Conservation (phyloP, 257 asterid species). For the Nicotiana sylvestris region DNA sequence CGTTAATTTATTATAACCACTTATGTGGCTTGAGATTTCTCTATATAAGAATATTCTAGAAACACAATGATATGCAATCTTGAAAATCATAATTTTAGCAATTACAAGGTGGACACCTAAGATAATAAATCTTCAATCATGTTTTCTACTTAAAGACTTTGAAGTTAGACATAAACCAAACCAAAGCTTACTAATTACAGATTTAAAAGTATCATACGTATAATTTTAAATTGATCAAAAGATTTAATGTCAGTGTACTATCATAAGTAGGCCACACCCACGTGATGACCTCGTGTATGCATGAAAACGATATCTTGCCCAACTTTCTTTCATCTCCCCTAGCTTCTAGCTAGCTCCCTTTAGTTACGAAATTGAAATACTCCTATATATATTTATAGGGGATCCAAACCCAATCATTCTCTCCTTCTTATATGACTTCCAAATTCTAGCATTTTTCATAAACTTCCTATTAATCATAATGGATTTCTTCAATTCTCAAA, state of each 20-base stretch:
- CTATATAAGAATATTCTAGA: background rate
- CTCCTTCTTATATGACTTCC: background rate
- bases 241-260: background rate
- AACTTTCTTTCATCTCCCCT: conserved; percentile 4
- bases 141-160: background rate
- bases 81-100: background rate
- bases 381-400: conserved; percentile 4
- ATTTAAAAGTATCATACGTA: background rate
- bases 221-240: background rate
- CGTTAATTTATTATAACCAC: background rate
- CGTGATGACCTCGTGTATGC: conserved; percentile 30
- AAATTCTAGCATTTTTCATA: background rate
- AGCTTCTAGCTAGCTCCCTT: background rate
- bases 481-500: conserved; percentile 28
- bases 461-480: conserved; percentile 8
- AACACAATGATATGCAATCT: background rate
- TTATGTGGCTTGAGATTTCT: background rate
- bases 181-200: background rate
- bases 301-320: conserved; percentile 50
- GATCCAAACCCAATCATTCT: conserved; percentile 11
- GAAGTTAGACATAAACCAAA: background rate
- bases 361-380: background rate
- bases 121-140: background rate
- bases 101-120: background rate
- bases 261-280: conserved; percentile 46